Percentiles rank a stretch among this genome's conserved stretches.
Conservation (phyloP, 78 protist genomes). For the Emiliania huxleyi region DNA sequence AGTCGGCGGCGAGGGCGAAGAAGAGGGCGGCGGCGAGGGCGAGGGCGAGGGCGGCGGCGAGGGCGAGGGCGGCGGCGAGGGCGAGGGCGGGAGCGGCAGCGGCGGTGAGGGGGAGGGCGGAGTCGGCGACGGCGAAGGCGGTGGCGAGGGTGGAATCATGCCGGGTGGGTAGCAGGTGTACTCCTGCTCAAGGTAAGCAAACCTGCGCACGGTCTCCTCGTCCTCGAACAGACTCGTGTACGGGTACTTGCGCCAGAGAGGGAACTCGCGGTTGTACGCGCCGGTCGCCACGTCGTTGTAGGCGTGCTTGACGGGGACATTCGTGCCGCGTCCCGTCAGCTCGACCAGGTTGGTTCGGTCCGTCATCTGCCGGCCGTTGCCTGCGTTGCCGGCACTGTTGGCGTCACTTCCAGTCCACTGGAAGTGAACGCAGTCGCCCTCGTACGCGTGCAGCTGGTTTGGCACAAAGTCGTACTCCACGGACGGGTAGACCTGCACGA, state of each 20-base stretch:
- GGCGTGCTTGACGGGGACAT: slow-evolving; percentile 82
- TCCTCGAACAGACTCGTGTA: background rate
- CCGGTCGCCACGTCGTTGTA: slow-evolving; percentile 64
- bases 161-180: no score
- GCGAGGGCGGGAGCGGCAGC: no score
- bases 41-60: no score
- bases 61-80: no score
- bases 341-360: slow-evolving; percentile 73
- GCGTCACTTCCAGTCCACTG: slow-evolving; percentile 75
- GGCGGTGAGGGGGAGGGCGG: no score
- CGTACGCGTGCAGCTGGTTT: slow-evolving; percentile 30
- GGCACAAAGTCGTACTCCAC: slow-evolving; percentile 72
- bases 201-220: background rate
- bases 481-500: slow-evolving; percentile 83
- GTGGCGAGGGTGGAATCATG: no score
- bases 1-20: no score
- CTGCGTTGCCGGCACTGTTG: slow-evolving; percentile 42
- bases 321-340: slow-evolving; percentile 87
- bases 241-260: background rate
- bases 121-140: no score
- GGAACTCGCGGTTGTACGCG: slow-evolving; percentile 43
- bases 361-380: slow-evolving; percentile 46
- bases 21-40: no score
- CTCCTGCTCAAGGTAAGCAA: background rate
- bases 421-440: slow-evolving; percentile 80